Base-by-base conservation (phyloP, 192 early-diverging fungal species). In the Physocladia obscura region DNA sequence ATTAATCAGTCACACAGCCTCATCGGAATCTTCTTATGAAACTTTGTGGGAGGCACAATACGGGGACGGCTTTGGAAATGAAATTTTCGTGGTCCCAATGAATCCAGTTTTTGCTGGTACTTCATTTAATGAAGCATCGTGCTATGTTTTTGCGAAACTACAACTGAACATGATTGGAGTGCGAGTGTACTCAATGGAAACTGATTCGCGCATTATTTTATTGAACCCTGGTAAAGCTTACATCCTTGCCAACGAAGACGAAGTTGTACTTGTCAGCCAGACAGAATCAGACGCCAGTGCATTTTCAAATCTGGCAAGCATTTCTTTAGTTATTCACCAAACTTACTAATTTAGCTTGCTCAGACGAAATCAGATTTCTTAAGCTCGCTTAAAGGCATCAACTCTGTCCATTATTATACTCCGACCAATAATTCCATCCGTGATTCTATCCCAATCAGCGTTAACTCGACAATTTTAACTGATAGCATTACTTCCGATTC, bases 31-130 rank as follows among this genome's bases (percentile, higher is more conserved):
- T 15, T 19, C 61, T 30, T 89, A 87, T 67, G 74, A 84, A 29
- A 79, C 85, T 38, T 79, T 83, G 0, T 91, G 89, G 89, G 74
- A 83, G 55, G 84, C 87, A 4, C 86, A 89, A 47, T 91, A 89
- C 58, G 87, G 84, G 65, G 89, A 91, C 59, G 88, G 88, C 0
- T 81, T 77, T 2, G 84, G 83, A 36, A 90, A 90, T 61, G 87
- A 91, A 63, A 62, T 90, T 1, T 89, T 88, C 58, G 74, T 75
- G 3, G 71, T 71, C 30, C 70, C 75, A 1, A 71, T 86, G n/a
- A 82, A 85, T 39, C 57, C 76, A 2, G 69, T 80, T 24, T 83
- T 91, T 50, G 76, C 82, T n/a, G 88, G 89, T 1, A 68, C 81
- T 47, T 70, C 74, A 24, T 91, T 91, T 70, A 74, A 76, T 15